Percentiles rank a stretch among this genome's conserved stretches.
These are phyloP conservation scores for Dipteronia dyeriana DNA, from an alignment of 345 rosid species.

Conservation along the genomic window DNA sequence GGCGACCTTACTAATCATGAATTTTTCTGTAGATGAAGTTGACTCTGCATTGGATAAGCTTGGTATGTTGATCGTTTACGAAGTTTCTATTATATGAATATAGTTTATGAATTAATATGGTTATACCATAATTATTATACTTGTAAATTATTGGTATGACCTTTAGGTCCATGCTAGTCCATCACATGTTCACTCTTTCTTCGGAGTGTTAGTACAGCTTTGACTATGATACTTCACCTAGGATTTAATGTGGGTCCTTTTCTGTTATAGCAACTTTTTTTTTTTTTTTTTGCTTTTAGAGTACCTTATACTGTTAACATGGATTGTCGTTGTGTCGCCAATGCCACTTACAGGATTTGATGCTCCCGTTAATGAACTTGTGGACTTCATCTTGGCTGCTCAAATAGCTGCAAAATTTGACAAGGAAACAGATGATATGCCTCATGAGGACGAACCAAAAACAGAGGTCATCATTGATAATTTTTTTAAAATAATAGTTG, in stretches of 20 bases:
- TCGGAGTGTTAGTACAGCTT: neutral
- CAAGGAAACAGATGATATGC: slow-evolving; percentile 38
- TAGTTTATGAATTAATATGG: neutral
- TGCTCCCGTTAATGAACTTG: slow-evolving; percentile 62
- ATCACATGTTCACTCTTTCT: neutral
- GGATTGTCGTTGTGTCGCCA: slow-evolving; percentile 19
- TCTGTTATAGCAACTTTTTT: slow-evolving; percentile 1
- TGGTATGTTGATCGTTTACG: slow-evolving; percentile 43
- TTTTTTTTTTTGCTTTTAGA: neutral
- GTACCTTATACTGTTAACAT: slow-evolving; percentile 2
- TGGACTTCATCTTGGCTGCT: slow-evolving; percentile 83
- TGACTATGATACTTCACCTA: neutral
- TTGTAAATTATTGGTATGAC: neutral
- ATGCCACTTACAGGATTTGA: slow-evolving; percentile 50
- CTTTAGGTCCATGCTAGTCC: neutral
- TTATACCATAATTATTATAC: neutral
- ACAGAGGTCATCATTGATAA: slow-evolving; percentile 43
- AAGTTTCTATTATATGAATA: neutral
- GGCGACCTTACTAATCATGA: slow-evolving; percentile 65
- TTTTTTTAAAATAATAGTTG: neutral
- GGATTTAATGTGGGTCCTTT: neutral
- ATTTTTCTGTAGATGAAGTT: slow-evolving; percentile 59
- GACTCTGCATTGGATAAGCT: slow-evolving; percentile 77
- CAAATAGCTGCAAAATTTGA: slow-evolving; percentile 65
- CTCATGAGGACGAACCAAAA: slow-evolving; percentile 31